Percentiles rank a stretch among this genome's conserved stretches.
These are phyloP conservation scores for Elsinoe fawcettii DNA, from an alignment of 2,329 filamentous ascomycete species.

Conservation along the genomic window DNA sequence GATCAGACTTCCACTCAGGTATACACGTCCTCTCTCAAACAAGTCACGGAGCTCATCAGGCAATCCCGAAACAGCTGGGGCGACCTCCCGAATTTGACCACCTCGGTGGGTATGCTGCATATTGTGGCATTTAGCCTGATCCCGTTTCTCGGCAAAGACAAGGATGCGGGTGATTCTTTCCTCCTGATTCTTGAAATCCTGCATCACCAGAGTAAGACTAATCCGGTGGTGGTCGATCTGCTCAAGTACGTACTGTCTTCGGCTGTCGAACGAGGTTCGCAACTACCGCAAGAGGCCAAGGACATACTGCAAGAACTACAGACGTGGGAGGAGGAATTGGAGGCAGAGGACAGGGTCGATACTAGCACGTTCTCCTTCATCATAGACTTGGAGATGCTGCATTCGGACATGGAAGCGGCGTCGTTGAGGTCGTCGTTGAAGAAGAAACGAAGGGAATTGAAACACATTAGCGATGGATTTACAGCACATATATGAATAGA, in stretches of 20 bases:
- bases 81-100: not conserved
- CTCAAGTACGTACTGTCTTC: not conserved
- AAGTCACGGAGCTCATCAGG: not conserved
- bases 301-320: not conserved
- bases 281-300: not conserved
- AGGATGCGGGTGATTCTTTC: not conserved
- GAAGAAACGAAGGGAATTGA: not conserved
- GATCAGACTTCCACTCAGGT: not conserved
- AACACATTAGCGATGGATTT: not conserved
- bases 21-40: not conserved
- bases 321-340: not conserved
- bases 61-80: not conserved
- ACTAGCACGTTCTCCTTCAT: not conserved
- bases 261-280: not conserved
- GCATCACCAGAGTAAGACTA: not conserved
- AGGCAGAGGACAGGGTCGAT: not conserved
- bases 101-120: not conserved
- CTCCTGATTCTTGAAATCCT: not conserved
- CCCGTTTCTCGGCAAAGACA: not conserved
- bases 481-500: not conserved
- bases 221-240: not conserved
- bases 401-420: not conserved
- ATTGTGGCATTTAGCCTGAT: not conserved
- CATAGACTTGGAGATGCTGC: not conserved
- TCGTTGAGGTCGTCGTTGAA: not conserved